A percentile compares a stretch with the other conserved stretches of the same genome.
These are phyloP conservation scores for Ailanthus altissimus DNA, from an alignment of 345 rosid species.

Conservation along the genomic window DNA sequence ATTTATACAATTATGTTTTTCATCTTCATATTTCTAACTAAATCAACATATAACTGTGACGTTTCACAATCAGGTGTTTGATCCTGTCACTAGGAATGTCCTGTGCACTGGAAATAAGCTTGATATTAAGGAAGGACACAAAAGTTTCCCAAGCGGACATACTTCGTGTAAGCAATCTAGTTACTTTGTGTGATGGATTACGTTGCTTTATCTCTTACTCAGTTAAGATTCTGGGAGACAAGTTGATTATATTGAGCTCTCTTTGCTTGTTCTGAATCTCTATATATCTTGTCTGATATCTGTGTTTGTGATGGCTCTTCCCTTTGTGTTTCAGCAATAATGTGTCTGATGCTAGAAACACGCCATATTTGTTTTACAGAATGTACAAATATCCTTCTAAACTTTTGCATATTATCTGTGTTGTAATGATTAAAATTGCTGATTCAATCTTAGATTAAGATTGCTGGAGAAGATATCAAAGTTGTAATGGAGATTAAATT, in stretches of 20 bases:
- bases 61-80: slow-evolving; percentile 49
- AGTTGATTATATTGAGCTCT: neutral
- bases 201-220: neutral
- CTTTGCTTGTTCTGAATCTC: neutral
- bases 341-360: neutral
- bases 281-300: neutral
- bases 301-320: neutral
- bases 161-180: slow-evolving; percentile 70
- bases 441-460: neutral
- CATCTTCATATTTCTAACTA: slow-evolving; percentile 12
- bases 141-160: slow-evolving; percentile 97
- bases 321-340: neutral
- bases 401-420: neutral
- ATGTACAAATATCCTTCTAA: neutral
- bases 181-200: neutral
- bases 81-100: slow-evolving; percentile 60
- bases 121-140: slow-evolving; percentile 88
- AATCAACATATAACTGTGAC: slow-evolving; percentile 14
- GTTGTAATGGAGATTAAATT: neutral
- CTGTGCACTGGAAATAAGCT: slow-evolving; percentile 67
- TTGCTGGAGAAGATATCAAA: neutral
- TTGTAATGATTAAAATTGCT: neutral
- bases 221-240: neutral
- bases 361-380: neutral
- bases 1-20: slow-evolving; percentile 6